Conservation (phyloP, 2,329 filamentous ascomycete species). For the Fusarium dlaminii region DNA sequence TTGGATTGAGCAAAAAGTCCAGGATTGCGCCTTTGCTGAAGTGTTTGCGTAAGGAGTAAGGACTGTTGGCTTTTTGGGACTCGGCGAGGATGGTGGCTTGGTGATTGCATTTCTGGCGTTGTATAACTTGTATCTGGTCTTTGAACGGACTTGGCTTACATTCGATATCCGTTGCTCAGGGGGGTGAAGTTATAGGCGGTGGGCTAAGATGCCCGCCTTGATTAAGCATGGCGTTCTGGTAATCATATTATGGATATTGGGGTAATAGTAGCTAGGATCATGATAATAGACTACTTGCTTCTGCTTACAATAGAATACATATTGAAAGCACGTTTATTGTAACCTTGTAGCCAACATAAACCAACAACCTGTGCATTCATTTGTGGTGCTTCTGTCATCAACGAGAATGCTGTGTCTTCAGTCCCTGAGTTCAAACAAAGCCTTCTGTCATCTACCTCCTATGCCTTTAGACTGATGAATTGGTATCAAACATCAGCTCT, state of each 20-base stretch:
- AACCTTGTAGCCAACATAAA: neutral
- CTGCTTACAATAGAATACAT: neutral
- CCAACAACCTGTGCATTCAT: neutral
- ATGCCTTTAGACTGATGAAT: neutral
- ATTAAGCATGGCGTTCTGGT: constrained; percentile 18
- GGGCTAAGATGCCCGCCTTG: neutral
- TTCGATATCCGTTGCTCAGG: neutral
- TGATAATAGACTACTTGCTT: neutral
- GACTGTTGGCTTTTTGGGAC: neutral
- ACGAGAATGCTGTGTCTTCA: neutral
- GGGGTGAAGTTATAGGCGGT: neutral
- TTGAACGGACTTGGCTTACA: neutral
- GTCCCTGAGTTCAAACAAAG: neutral
- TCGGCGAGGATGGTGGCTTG: neutral
- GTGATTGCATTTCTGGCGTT: neutral
- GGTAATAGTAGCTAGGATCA: neutral
- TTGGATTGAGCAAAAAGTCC: constrained; percentile 61
- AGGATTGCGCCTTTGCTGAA: constrained; percentile 63
- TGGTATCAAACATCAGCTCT: neutral
- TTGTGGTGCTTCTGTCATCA: neutral
- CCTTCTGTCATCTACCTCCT: neutral
- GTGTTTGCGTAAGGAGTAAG: constrained; percentile 62
- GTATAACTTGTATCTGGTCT: neutral
- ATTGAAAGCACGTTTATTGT: neutral
- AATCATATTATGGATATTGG: neutral